phyloP scores from a whole-genome alignment of 2,329 filamentous ascomycete genomes.

The Nigrograna mackinnonii region DNA sequence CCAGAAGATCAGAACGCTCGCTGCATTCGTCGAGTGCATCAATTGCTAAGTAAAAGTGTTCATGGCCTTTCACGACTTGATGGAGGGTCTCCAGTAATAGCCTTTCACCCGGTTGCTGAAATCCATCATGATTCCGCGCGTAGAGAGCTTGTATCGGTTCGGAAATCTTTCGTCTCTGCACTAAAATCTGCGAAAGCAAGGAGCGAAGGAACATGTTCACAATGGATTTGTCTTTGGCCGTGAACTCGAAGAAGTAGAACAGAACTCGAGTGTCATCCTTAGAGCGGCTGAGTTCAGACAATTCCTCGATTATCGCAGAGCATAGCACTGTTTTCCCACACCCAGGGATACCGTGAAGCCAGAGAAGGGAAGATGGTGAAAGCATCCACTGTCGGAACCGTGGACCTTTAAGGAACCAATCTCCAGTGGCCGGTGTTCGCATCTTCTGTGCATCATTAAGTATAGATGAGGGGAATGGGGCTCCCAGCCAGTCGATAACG shows the following conservation, averaged over 20 bases:
- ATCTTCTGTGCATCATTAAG: too few relatives aligned
- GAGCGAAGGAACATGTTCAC: not conserved
- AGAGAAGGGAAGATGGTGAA: conserved; percentile 28
- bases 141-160: not conserved
- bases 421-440: too few relatives aligned
- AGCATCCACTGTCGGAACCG: conserved; percentile 31
- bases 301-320: conserved; percentile 32
- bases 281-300: too few relatives aligned
- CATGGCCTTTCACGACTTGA: conserved; percentile 3
- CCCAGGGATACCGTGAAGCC: conserved; percentile 41
- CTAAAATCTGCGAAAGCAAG: not conserved
- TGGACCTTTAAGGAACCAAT: conserved; percentile 24
- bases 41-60: conserved; percentile 9
- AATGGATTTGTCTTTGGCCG: not conserved
- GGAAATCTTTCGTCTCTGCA: not conserved
- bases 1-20: conserved; percentile 4
- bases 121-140: conserved; percentile 1
- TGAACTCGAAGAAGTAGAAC: conserved; percentile 2
- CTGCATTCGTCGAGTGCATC: conserved; percentile 16
- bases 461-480: too few relatives aligned
- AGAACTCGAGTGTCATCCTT: too few relatives aligned
- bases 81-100: conserved; percentile 1
- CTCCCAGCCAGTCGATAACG: too few relatives aligned
- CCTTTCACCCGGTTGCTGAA: conserved; percentile 1
- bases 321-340: conserved; percentile 44